phyloP scores from a whole-genome alignment of 371 early-diverging fungal species.

The Neoconidiobolus thromboides region DNA sequence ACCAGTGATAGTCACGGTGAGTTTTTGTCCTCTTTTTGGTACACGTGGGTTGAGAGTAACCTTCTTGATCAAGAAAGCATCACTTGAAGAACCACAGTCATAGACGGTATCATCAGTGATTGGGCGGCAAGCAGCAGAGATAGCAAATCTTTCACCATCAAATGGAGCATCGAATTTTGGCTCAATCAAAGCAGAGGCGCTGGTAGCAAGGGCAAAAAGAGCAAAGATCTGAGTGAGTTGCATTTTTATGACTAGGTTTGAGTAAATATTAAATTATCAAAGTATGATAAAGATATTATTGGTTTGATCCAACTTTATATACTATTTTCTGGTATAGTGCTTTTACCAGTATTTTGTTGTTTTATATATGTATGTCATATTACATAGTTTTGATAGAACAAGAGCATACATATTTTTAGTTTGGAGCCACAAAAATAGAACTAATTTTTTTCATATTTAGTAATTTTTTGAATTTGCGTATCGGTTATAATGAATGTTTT shows the following conservation, averaged over 20 bases:
- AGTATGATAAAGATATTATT: too few species aligned
- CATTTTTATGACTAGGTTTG: neutral
- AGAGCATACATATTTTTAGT: too few species aligned
- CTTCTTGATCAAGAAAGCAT: neutral
- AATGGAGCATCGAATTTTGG: neutral
- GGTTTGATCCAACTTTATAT: too few species aligned
- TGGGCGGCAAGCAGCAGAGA: neutral
- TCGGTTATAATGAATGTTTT: too few species aligned
- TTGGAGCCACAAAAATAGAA: too few species aligned
- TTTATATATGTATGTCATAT: too few species aligned
- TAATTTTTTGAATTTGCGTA: too few species aligned
- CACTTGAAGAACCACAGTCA: slow-evolving; percentile 1
- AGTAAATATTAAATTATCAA: too few species aligned
- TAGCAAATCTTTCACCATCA: neutral
- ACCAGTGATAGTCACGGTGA: neutral
- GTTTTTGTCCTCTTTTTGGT: neutral
- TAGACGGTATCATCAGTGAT: neutral
- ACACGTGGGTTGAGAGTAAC: neutral
- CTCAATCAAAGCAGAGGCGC: neutral
- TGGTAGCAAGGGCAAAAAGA: neutral
- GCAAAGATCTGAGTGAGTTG: neutral
- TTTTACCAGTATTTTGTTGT: too few species aligned
- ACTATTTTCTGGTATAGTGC: too few species aligned
- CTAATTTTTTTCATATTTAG: too few species aligned
- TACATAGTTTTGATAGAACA: too few species aligned